Evolutionary conservation across 2,329 filamentous ascomycete species (phyloP).

Genomic region (Hawksworthiomyces lignivorus): DNA sequence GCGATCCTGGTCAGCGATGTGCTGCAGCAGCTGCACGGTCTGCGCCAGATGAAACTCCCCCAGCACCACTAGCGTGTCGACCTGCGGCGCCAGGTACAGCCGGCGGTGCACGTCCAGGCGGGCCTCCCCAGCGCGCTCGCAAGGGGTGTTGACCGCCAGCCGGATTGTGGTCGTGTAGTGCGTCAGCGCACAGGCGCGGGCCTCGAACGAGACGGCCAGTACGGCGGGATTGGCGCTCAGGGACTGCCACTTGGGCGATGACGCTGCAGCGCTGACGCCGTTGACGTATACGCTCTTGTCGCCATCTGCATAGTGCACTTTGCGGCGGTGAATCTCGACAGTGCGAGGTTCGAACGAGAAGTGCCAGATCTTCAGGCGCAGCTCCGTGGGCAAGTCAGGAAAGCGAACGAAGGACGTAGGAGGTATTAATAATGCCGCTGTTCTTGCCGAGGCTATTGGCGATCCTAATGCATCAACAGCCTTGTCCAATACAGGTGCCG

Average conservation of each 20-base stretch:
- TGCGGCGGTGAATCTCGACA: constrained; percentile 26
- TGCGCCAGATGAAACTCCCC: constrained; percentile 20
- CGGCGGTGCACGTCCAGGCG: constrained; percentile 14
- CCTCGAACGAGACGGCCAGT: constrained; percentile 24
- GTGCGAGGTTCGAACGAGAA: constrained; percentile 25
- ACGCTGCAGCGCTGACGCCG: neutral
- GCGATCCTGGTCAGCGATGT: neutral
- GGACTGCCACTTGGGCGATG: constrained; percentile 22
- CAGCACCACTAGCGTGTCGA: constrained; percentile 25
- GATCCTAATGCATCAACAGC: too few relatives aligned
- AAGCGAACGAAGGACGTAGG: constrained; percentile 21
- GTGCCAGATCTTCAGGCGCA: constrained; percentile 29
- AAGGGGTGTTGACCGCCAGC: constrained; percentile 14
- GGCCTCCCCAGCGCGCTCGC: constrained; percentile 15
- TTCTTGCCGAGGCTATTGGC: too few relatives aligned
- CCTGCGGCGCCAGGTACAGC: constrained; percentile 24
- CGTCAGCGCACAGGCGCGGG: constrained; percentile 22
- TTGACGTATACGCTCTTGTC: constrained; percentile 12
- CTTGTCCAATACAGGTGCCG: too few relatives aligned
- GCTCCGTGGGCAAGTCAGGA: constrained; percentile 24
- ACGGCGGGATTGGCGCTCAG: constrained; percentile 25
- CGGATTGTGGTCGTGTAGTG: constrained; percentile 25
- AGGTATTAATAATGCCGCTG: too few relatives aligned
- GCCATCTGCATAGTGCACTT: constrained; percentile 22
- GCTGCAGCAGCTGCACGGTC: constrained; percentile 5